Evolutionary conservation across 2,329 filamentous ascomycete genomes (phyloP), one percentile per base, ranked within the genome.

Genomic region (Exophiala bonariae): DNA sequence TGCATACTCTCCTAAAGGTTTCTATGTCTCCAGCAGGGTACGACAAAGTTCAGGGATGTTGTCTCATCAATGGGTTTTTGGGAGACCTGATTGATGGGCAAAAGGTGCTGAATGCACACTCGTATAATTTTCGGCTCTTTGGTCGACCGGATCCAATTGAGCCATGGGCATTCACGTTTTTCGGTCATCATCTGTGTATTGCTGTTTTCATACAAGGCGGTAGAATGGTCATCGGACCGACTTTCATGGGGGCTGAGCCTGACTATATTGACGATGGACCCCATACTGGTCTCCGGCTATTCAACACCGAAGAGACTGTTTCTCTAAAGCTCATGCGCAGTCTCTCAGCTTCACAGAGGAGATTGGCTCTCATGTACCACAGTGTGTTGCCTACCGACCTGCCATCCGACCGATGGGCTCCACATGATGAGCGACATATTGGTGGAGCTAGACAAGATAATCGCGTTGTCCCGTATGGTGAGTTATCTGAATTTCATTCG

Each of bases 141-240:
- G 40, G 40, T 42, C 16, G n/a, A 4, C 40, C 40, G 40, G 5
- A n/a, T 17, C 2, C 19, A 6, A 19, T 22, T 14, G 28, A 42
- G 18, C 40, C 40, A 16, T 42, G 40, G 40, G 40, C 16, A 11
- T 42, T 17, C 16, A 33, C 40, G n/a, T 34, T 42, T 30, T 42
- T 17, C 11, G 40, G 40, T 17, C 40, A 42, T 22, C 40, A 42
- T 23, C 19, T 42, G 14, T 42, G 26, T 17, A 19, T 42, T 13
- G 16, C 16, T 16, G 40, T 42, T 7, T 11, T 42, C 26, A 16
- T 42, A 7, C 14, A 18, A 11, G 40, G 28, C 10, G 18, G 16
- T 7, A 11, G 20, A 17, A 42, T 42, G 26, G 40, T 33, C n/a
- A 34, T 42, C 13, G 23, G 16, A 19, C 40, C 40, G n/a, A 34